phyloP scores from a whole-genome alignment of 129 eudicot species.

The Logfia minima region DNA sequence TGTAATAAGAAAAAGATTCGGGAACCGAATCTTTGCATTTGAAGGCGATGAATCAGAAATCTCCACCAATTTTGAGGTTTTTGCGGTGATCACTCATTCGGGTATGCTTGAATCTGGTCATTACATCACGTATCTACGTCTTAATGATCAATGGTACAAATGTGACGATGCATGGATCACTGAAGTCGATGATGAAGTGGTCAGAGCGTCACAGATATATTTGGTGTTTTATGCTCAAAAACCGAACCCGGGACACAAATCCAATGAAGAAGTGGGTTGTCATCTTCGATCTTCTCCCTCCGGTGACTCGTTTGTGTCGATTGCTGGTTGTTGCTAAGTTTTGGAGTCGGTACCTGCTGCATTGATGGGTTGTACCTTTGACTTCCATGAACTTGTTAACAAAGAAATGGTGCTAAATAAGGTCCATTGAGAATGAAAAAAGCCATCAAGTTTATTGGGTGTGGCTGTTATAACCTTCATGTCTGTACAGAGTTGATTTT shows the following conservation, averaged over 20 bases:
- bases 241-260: constrained; percentile 32
- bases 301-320: constrained; percentile 54
- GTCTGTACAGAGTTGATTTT: constrained; percentile 33
- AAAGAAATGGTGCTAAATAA: constrained; percentile 20
- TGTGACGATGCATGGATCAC: constrained; percentile 89
- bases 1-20: constrained; percentile 55
- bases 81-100: constrained; percentile 73
- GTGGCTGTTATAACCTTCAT: constrained; percentile 29
- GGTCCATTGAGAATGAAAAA: constrained; percentile 2
- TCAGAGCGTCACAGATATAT: constrained; percentile 62
- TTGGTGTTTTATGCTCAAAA: constrained; percentile 63
- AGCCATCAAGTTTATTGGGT: constrained; percentile 26
- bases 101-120: constrained; percentile 85
- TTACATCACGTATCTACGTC: constrained; percentile 57
- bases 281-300: constrained; percentile 46
- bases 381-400: neutral
- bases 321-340: constrained; percentile 69
- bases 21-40: constrained; percentile 59
- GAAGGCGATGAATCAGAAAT: constrained; percentile 62
- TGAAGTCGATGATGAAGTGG: constrained; percentile 72
- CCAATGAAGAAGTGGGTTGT: constrained; percentile 65
- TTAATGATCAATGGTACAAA: constrained; percentile 68
- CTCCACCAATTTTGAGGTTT: constrained; percentile 60
- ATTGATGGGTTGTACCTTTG: constrained; percentile 25
- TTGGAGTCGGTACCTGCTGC: constrained; percentile 19